phyloP scores from a whole-genome alignment of 768 basidiomycete species.

The Hygrophoropsis aurantiaca region DNA sequence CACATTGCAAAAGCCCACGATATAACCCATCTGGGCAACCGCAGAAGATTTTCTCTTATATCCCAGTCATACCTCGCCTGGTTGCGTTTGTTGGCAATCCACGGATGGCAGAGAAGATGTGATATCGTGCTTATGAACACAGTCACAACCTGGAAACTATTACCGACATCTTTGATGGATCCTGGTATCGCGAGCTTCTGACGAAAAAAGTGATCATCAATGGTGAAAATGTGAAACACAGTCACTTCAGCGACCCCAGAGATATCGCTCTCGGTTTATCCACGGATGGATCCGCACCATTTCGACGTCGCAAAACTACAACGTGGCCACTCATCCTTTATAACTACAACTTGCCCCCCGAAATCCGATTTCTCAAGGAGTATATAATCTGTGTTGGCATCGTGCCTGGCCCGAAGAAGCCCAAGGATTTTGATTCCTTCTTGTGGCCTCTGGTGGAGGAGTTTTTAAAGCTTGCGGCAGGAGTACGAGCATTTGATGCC shows the following conservation, averaged over 20 bases:
- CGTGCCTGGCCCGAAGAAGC: conserved; percentile 45
- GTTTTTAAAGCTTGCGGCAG: conserved; percentile 30
- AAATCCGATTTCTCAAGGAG: conserved; percentile 37
- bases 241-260: conserved; percentile 33
- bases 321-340: conserved; percentile 43
- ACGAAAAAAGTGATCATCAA: conserved; percentile 24
- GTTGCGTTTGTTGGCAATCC: conserved; percentile 17
- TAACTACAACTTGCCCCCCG: conserved; percentile 43
- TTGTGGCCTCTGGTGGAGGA: conserved; percentile 35
- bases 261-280: conserved; percentile 45
- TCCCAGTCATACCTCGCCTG: conserved; percentile 39
- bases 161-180: conserved; percentile 36
- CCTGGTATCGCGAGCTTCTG: conserved; percentile 27
- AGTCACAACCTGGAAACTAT: conserved; percentile 14
- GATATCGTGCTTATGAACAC: conserved; percentile 28
- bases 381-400: conserved; percentile 37
- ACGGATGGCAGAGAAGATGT: conserved; percentile 21
- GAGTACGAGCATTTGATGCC: conserved; percentile 34
- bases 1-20: conserved; percentile 32
- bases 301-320: conserved; percentile 31
- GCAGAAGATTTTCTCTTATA: conserved; percentile 31
- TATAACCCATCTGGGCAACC: conserved; percentile 20
- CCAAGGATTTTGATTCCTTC: conserved; percentile 39
- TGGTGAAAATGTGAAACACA: conserved; percentile 17
- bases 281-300: conserved; percentile 45